Conservation (phyloP, 257 asterid species). For the Fraxinus quadrangulata region DNA sequence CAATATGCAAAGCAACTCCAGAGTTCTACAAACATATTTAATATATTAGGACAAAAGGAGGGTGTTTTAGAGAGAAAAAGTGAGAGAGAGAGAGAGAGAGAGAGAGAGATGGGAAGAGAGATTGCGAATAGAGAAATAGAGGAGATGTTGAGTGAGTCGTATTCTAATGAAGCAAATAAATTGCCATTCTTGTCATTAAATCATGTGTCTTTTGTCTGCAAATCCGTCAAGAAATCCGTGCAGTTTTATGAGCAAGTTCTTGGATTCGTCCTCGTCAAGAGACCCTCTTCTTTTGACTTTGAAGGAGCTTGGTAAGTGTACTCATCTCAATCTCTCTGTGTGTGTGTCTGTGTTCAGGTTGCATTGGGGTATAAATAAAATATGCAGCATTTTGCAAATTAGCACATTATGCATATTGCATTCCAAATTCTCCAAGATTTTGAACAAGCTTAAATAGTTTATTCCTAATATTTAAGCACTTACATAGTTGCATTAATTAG, state of each 20-base stretch:
- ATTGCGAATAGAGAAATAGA: not conserved
- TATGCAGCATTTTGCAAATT: too few relatives aligned
- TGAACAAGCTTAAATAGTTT: too few relatives aligned
- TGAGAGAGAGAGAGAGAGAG: not conserved
- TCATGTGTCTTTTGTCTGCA: constrained; percentile 33
- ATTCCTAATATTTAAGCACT: too few relatives aligned
- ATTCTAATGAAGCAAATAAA: not conserved
- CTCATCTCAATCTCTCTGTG: not conserved
- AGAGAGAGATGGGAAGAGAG: not conserved
- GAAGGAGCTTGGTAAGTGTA: constrained; percentile 37
- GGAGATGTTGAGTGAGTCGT: not conserved
- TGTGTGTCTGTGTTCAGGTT: too few relatives aligned
- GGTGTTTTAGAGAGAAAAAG: not conserved
- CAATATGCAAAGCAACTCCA: too few relatives aligned
- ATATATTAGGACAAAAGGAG: not conserved
- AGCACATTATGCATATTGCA: too few relatives aligned
- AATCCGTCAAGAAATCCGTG: constrained; percentile 35
- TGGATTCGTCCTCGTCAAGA: constrained; percentile 36
- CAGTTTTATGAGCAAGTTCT: constrained; percentile 35
- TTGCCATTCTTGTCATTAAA: constrained; percentile 26
- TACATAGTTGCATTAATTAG: too few relatives aligned
- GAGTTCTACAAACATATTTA: too few relatives aligned
- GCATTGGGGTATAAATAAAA: too few relatives aligned
- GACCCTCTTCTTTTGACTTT: constrained; percentile 37
- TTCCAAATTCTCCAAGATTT: too few relatives aligned